phyloP scores from a whole-genome alignment of 441 rosid species.

The Hura crepitans region DNA sequence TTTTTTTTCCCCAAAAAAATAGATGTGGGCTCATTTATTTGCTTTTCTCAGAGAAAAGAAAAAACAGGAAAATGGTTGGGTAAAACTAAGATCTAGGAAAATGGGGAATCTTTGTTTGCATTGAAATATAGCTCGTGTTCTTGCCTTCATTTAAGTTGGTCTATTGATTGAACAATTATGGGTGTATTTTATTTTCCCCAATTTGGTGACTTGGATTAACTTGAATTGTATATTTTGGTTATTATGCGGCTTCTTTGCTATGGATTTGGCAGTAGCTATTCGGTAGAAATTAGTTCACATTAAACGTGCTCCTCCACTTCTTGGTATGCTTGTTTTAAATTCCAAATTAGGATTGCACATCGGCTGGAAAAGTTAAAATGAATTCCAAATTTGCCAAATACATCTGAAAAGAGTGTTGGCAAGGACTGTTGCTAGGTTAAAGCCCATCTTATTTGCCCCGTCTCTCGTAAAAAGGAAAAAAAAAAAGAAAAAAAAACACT shows the following conservation, averaged over 20 bases:
- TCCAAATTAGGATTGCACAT: not conserved
- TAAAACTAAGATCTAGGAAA: not conserved
- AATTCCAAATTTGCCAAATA: not conserved
- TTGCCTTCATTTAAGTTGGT: not conserved
- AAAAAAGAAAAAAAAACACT: not conserved
- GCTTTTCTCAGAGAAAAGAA: not conserved
- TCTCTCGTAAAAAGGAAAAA: too few species aligned
- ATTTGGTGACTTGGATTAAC: conserved; percentile 7
- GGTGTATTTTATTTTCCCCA: not conserved
- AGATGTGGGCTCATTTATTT: not conserved
- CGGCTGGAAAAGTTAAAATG: not conserved
- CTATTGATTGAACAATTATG: not conserved
- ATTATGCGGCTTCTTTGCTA: not conserved
- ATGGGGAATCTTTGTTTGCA: not conserved
- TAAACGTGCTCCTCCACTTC: not conserved
- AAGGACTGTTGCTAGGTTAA: not conserved
- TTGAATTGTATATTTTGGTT: not conserved
- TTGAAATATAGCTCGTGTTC: not conserved
- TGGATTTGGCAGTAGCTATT: not conserved
- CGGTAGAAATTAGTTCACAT: not conserved
- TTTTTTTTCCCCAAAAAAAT: too few species aligned
- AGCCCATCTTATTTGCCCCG: not conserved
- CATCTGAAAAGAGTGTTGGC: not conserved
- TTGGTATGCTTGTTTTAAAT: not conserved
- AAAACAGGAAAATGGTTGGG: not conserved